Percentiles rank a stretch among this genome's conserved stretches.
Conservation (phyloP, 352 stramenopile species). For the Globisporangium nagaii region DNA sequence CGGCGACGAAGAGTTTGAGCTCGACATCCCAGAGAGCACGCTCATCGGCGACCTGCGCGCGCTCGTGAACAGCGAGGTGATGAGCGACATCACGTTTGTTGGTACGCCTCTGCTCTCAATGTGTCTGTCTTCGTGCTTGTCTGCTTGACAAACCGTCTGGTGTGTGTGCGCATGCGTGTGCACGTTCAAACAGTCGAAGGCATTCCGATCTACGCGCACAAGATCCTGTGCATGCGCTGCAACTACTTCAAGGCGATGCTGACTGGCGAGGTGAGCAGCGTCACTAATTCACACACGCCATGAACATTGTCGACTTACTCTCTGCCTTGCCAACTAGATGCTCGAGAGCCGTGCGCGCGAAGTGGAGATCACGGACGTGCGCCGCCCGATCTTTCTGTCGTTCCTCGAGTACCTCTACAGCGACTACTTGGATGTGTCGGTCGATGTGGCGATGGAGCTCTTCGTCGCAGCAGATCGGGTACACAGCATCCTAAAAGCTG, state of each 20-base stretch:
- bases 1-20: constrained; percentile 67
- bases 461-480: constrained; percentile 91
- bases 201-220: constrained; percentile 83
- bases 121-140: not conserved
- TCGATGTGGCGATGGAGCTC: constrained; percentile 92
- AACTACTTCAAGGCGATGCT: constrained; percentile 92
- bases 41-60: constrained; percentile 66
- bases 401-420: constrained; percentile 97
- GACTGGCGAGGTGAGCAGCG: constrained; percentile 56
- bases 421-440: constrained; percentile 89
- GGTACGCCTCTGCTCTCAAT: constrained; percentile 39
- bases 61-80: constrained; percentile 81
- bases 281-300: too few relatives aligned
- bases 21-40: constrained; percentile 84
- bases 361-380: constrained; percentile 91
- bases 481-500: not conserved
- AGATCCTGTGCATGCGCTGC: constrained; percentile 92
- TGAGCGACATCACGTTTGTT: constrained; percentile 87
- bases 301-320: too few relatives aligned
- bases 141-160: not conserved
- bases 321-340: too few relatives aligned
- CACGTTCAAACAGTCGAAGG: constrained; percentile 55
- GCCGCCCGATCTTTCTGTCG: constrained; percentile 89
- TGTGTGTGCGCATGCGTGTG: not conserved
- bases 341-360: constrained; percentile 83